Evolutionary conservation across 495 filamentous ascomycete species (phyloP), one percentile per base, ranked within the genome.

Genomic region (Tuber aestivum): DNA sequence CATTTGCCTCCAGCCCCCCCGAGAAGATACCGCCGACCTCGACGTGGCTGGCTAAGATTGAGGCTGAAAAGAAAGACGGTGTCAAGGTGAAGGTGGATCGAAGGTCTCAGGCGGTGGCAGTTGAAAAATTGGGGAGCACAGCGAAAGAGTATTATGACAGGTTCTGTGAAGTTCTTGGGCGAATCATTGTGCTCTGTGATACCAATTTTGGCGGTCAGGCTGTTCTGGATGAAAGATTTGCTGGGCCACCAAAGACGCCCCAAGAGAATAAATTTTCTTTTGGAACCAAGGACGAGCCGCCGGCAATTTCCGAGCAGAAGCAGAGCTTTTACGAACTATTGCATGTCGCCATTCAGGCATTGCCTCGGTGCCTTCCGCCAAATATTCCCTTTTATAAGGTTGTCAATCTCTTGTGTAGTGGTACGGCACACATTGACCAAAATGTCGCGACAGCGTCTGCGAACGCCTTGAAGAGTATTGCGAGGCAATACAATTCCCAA

Each of bases 201-300:
- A 95, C 95, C 76, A 92, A 95, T 9, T 98, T 98, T 84, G 96
- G 96, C 72, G 95, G 95, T 7, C 95, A 99, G 83, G 95, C 94
- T 40, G 93, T 92, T 2, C 84, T 98, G 69, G 95, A 99, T 78
- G 96, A 99, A 83, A 97, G 97, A 83, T 96, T 97, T 83, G 91
- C 91, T 73, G 89, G 91, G 75, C 93, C 92, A 0, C 94, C 95
- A 0, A 97, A 97, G 83, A 98, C 96, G 0, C 96, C 96, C 3
- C 93, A 97, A 73, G 87, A 95, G 10, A 94, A 97, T 75, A 94
- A 94, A 0, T 99, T 98, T 83, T 94, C 92, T 72, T 99, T 99
- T 78, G 86, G 86, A 23, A 83, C 87, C 37, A 88, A 92, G 70
- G 88, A 91, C 69, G 95, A 97, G 78, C 94, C 97, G 74, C 90